Percentiles rank a stretch among this genome's conserved stretches.
These are phyloP conservation scores for Sugiyamaella novakii DNA, from an alignment of 1,139 yeast species.

Conservation along the genomic window DNA sequence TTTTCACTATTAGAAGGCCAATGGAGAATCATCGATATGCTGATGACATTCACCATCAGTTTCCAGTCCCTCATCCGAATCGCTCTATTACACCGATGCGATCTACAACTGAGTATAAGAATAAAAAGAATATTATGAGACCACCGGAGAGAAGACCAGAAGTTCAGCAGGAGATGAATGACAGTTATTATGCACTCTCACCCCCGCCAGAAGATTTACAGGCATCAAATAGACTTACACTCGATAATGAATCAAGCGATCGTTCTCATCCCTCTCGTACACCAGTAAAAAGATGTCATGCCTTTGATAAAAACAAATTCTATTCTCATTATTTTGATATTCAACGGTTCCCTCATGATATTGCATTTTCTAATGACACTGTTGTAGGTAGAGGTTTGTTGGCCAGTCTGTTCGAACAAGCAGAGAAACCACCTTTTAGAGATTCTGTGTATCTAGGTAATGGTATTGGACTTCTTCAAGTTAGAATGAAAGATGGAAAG, in stretches of 20 bases:
- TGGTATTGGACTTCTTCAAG: slow-evolving; percentile 10
- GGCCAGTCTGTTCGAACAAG: background rate
- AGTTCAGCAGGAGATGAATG: no score
- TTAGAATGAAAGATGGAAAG: background rate
- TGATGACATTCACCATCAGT: no score
- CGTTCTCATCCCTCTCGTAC: no score
- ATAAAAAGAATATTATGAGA: slow-evolving; percentile 1
- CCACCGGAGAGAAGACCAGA: slow-evolving; percentile 1
- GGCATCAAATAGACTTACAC: no score
- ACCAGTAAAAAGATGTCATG: no score
- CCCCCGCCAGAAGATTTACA: no score
- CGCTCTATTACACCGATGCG: background rate
- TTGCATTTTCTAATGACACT: slow-evolving; percentile 18
- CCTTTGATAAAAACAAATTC: background rate
- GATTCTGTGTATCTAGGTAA: slow-evolving; percentile 5
- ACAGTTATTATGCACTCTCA: no score
- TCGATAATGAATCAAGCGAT: background rate
- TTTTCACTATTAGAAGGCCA: slow-evolving; percentile 19
- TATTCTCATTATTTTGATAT: slow-evolving; percentile 18
- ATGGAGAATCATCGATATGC: background rate
- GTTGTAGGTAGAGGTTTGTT: slow-evolving; percentile 17
- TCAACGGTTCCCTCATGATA: slow-evolving; percentile 17
- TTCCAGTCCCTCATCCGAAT: no score
- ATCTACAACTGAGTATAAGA: slow-evolving; percentile 1
- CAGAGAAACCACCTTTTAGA: background rate